Evolutionary conservation across 768 basidiomycete genomes (phyloP).

Genomic region (Vararia minispora): DNA sequence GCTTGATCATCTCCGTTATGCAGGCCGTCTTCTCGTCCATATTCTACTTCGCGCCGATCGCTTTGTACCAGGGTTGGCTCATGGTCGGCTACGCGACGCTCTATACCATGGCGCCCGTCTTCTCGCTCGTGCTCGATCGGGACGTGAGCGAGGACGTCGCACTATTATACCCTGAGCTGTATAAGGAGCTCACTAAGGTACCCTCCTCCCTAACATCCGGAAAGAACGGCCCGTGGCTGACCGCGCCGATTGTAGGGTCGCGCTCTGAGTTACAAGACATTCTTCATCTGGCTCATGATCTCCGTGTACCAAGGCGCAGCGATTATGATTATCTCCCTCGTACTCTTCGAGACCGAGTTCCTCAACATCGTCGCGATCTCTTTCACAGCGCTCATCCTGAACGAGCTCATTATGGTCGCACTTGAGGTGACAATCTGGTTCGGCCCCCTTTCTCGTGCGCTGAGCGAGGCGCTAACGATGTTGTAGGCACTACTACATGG

Average conservation of each 20-base stretch:
- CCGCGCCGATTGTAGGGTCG: constrained; percentile 54
- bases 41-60: constrained; percentile 92
- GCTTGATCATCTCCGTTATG: constrained; percentile 94
- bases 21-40: constrained; percentile 94
- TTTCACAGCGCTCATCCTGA: constrained; percentile 89
- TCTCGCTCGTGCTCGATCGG: constrained; percentile 89
- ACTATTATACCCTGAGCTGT: constrained; percentile 90
- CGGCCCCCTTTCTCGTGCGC: background rate
- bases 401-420: constrained; percentile 98
- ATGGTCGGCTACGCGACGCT: constrained; percentile 95
- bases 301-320: constrained; percentile 97
- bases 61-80: constrained; percentile 95
- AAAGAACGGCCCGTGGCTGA: background rate
- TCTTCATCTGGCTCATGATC: constrained; percentile 97
- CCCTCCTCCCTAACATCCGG: constrained; percentile 7
- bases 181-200: constrained; percentile 96
- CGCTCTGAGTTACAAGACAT: constrained; percentile 91
- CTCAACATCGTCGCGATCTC: constrained; percentile 98
- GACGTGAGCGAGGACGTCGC: constrained; percentile 96
- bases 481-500: constrained; percentile 88
- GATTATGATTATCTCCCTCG: constrained; percentile 96
- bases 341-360: constrained; percentile 95
- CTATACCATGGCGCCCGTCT: constrained; percentile 98
- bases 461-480: background rate
- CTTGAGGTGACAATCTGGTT: constrained; percentile 96